Conservation (phyloP, 1,139 yeast genomes). For the Saccharomyces hybrid region DNA sequence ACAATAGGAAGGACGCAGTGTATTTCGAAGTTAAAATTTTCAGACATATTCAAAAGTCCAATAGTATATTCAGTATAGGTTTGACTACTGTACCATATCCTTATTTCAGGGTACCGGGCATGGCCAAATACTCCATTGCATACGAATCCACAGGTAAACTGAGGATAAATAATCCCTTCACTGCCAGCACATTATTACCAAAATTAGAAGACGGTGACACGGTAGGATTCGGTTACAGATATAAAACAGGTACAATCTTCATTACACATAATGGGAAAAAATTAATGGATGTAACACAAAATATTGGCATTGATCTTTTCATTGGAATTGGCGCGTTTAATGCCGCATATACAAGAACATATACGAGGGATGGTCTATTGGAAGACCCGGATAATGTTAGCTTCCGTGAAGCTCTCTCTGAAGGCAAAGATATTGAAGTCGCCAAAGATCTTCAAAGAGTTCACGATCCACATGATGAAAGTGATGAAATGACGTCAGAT, state of each 20-base stretch:
- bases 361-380: conserved; percentile 29
- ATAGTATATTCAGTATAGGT: conserved; percentile 60
- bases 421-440: conserved; percentile 20
- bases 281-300: conserved; percentile 73
- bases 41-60: conserved; percentile 35
- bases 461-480: conserved; percentile 17
- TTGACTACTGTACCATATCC: conserved; percentile 87
- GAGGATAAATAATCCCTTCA: conserved; percentile 75
- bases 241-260: conserved; percentile 72
- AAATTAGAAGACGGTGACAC: conserved; percentile 77
- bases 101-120: conserved; percentile 78
- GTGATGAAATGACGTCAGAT: conserved; percentile 21
- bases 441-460: conserved; percentile 20
- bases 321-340: conserved; percentile 30
- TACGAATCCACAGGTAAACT: conserved; percentile 81
- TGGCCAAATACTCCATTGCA: conserved; percentile 70
- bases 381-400: conserved; percentile 31
- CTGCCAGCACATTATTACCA: conserved; percentile 67
- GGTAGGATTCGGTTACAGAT: conserved; percentile 84
- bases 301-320: conserved; percentile 69
- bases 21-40: conserved; percentile 66
- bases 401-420: conserved; percentile 21
- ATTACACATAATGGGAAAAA: conserved; percentile 89
- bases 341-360: conserved; percentile 32
- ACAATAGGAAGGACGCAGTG: conserved; percentile 52